Evolutionary conservation across 2,329 filamentous ascomycete genomes (phyloP).

Genomic region (Stemphylium lycopersici): DNA sequence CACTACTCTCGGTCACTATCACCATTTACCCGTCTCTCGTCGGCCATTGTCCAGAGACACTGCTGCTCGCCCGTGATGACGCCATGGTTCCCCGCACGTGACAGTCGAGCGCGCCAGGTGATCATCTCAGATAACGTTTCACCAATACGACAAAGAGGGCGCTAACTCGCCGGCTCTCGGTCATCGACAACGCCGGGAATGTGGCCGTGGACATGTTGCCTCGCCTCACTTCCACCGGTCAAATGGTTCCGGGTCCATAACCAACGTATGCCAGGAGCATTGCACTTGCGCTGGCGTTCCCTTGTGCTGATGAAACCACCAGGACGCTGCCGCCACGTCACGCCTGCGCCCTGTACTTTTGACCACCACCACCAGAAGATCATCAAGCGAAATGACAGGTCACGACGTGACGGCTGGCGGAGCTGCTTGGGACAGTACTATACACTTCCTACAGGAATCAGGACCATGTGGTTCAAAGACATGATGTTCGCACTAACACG

Average conservation of each 20-base stretch:
- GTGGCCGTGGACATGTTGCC: background rate
- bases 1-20: background rate
- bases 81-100: slow-evolving; percentile 9
- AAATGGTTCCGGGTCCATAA: background rate
- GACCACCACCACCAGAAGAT: background rate
- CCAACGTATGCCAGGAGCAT: background rate
- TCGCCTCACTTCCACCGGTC: slow-evolving; percentile 5
- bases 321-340: background rate
- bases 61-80: slow-evolving; percentile 7
- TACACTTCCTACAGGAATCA: no score
- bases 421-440: no score
- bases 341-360: background rate
- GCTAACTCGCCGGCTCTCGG: no score
- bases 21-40: background rate
- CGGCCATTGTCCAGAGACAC: background rate
- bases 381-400: background rate
- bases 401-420: no score
- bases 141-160: background rate
- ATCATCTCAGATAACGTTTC: slow-evolving; percentile 9
- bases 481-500: background rate
- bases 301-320: background rate
- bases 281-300: background rate
- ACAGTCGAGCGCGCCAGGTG: slow-evolving; percentile 5
- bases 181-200: background rate
- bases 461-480: background rate